These are phyloP conservation scores for Dipodascopsis uninucleata DNA, from an alignment of 805 yeast genomes.

Conservation along the genomic window DNA sequence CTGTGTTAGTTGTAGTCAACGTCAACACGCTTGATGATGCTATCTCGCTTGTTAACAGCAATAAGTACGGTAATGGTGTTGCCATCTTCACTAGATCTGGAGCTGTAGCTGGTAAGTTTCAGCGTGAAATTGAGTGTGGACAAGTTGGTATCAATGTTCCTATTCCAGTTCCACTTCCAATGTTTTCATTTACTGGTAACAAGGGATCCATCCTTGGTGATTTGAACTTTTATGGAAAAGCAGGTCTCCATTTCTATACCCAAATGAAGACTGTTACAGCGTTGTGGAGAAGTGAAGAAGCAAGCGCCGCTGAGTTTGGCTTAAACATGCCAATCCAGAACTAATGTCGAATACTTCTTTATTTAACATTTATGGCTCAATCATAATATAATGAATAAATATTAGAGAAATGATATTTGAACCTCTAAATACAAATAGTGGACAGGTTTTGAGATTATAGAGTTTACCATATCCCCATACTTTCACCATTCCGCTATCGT, in stretches of 20 bases:
- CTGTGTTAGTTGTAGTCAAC: constrained; percentile 61
- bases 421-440: too few species aligned
- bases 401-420: too few species aligned
- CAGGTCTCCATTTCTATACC: constrained; percentile 69
- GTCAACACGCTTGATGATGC: constrained; percentile 67
- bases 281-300: constrained; percentile 57
- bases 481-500: too few species aligned
- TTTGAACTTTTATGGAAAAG: constrained; percentile 73
- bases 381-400: too few species aligned
- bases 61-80: constrained; percentile 67
- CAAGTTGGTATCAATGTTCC: constrained; percentile 78
- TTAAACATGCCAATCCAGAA: constrained; percentile 67
- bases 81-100: constrained; percentile 69
- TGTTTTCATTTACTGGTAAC: constrained; percentile 76
- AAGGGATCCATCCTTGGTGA: constrained; percentile 75
- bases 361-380: too few species aligned
- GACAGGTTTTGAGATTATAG: too few species aligned
- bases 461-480: too few species aligned
- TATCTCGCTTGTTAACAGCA: constrained; percentile 57
- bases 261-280: constrained; percentile 72
- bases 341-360: too few species aligned
- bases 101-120: constrained; percentile 65
- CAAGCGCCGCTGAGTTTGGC: constrained; percentile 48
- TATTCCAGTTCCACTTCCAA: constrained; percentile 76
- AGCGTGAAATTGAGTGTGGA: constrained; percentile 64